Conservation (phyloP, 1,139 yeast genomes). For the Zygoascus hellenicus region DNA sequence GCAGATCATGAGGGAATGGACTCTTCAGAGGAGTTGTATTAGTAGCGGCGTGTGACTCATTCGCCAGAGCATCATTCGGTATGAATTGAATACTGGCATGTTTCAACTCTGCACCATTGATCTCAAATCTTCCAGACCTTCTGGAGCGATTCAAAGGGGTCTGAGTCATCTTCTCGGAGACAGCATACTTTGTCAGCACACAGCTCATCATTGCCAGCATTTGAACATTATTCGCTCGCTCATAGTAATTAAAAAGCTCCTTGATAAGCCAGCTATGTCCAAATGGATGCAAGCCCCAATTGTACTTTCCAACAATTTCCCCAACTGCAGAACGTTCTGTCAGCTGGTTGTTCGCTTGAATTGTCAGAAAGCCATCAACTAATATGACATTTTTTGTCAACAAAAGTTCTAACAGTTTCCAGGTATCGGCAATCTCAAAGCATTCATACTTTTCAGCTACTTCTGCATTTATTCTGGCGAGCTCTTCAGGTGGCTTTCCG, state of each 20-base stretch:
- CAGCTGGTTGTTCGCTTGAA: not conserved
- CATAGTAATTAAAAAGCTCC: slow-evolving; percentile 61
- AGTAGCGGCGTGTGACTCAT: not conserved
- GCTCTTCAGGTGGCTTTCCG: slow-evolving; percentile 58
- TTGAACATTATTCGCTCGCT: slow-evolving; percentile 61
- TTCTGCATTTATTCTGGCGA: slow-evolving; percentile 65
- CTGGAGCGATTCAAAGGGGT: too few relatives aligned
- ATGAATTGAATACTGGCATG: slow-evolving; percentile 4
- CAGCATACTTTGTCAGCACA: slow-evolving; percentile 35
- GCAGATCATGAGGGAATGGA: slow-evolving; percentile 17
- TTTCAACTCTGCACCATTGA: slow-evolving; percentile 1
- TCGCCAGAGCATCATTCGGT: not conserved
- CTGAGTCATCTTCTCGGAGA: not conserved
- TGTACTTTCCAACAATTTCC: slow-evolving; percentile 13
- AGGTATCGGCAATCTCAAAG: slow-evolving; percentile 62
- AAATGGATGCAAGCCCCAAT: slow-evolving; percentile 80
- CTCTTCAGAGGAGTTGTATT: slow-evolving; percentile 10
- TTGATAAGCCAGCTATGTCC: slow-evolving; percentile 72
- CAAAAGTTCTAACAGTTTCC: slow-evolving; percentile 49
- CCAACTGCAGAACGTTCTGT: slow-evolving; percentile 1
- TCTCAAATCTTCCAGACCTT: not conserved
- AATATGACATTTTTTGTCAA: slow-evolving; percentile 18
- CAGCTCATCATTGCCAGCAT: slow-evolving; percentile 90
- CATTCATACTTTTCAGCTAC: slow-evolving; percentile 64
- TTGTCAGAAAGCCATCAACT: not conserved